Evolutionary conservation across 441 rosid genomes (phyloP), one percentile per base, ranked within the genome.

Genomic region (Brassica hybrid): DNA sequence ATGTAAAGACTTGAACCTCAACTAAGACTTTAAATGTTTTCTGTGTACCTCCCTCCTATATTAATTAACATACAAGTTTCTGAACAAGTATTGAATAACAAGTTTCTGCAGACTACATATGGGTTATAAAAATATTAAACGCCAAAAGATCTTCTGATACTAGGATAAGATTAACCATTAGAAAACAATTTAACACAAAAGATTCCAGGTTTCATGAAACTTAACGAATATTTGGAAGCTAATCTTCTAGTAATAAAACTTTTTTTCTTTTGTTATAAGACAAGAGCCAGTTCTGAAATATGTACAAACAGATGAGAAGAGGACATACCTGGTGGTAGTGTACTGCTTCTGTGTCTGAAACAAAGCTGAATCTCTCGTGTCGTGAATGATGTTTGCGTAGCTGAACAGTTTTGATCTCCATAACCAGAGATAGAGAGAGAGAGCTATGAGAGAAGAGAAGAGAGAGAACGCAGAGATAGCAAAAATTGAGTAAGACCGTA

Each of bases 271-370:
- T 16, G 7, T 8, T 6, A 17, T 9, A 65, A 71, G 32, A 27
- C 32, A 27, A 27, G 32, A 27, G 32, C 32, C 32, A 50, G 54
- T 62, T 50, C 7, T 64, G 76, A 57, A 65, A 54, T 23, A 52
- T 14, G 16, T 23, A 48, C 71, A 76, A 9, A 71, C 7, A 30
- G 62, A 76, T 36, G 58, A 52, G 58, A 52, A 48, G 17, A 78
- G 12, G 41, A 78, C 77, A 67, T 79, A 21, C 87, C 83, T 48
- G 8, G 54, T 48, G 43, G 43, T n/a, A n/a, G n/a, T n/a, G 23
- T 36, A 36, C 3, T 36, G 43, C 43, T 36, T 36, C 11, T 36
- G 43, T 36, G 54, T 48, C 54, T 48, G 54, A 48, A 48, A n/a
- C 17, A 48, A 48, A n/a, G 54, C 54, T 48, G 7, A 2, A 48